Percentiles rank a stretch among this genome's conserved stretches.
These are phyloP conservation scores for Herpetospermum pedunculosum DNA, from an alignment of 306 rosid genomes.

Conservation along the genomic window DNA sequence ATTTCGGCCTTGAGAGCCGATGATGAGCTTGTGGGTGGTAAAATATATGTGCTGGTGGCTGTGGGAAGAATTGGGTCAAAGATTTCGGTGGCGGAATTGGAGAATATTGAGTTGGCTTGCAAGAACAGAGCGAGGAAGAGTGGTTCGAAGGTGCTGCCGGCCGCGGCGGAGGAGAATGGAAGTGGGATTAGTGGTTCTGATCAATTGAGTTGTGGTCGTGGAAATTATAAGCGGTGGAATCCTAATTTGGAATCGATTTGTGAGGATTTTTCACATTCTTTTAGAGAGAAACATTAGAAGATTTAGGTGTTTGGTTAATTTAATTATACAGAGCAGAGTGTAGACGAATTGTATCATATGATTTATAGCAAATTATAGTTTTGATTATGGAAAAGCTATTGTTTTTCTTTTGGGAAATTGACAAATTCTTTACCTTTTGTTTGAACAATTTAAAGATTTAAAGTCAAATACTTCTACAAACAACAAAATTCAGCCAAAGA, in stretches of 20 bases:
- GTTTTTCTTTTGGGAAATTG: neutral
- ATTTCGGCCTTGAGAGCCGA: slow-evolving; percentile 39
- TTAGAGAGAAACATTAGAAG: neutral
- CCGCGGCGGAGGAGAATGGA: neutral
- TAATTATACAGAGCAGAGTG: neutral
- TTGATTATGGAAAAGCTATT: neutral
- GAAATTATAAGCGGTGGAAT: slow-evolving; percentile 32
- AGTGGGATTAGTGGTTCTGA: neutral
- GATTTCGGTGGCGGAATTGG: slow-evolving; percentile 34
- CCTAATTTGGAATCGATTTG: slow-evolving; percentile 45
- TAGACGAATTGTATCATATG: neutral
- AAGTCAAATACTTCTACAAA: neutral
- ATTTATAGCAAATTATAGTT: neutral
- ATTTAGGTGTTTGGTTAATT: neutral
- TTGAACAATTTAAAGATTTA: neutral
- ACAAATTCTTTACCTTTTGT: neutral
- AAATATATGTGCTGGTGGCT: slow-evolving; percentile 36
- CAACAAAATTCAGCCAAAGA: neutral
- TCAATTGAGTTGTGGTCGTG: neutral
- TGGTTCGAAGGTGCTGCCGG: slow-evolving; percentile 35
- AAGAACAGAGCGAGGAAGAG: slow-evolving; percentile 3
- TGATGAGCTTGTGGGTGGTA: slow-evolving; percentile 35
- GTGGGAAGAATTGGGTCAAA: slow-evolving; percentile 21
- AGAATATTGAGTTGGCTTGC: slow-evolving; percentile 15
- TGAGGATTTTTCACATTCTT: slow-evolving; percentile 10